Conservation (phyloP, 2,329 filamentous ascomycete genomes). For the Apiospora pterosperma region DNA sequence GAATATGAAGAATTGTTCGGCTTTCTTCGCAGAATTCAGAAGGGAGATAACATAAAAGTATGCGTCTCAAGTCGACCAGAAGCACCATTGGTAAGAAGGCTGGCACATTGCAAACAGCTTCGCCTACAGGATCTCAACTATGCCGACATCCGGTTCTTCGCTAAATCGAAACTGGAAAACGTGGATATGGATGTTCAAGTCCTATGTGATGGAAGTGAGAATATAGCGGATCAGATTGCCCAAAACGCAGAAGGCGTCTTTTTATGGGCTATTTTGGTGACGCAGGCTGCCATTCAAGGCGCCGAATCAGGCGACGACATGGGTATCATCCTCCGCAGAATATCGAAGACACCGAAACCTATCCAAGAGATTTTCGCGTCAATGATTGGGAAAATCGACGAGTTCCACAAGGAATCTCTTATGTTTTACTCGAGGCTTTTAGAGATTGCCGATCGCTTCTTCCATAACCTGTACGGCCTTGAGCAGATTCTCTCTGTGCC, state of each 20-base stretch:
- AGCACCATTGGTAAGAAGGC: neutral
- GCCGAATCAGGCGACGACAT: neutral
- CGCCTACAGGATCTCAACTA: neutral
- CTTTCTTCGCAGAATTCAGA: neutral
- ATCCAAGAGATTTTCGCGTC: neutral
- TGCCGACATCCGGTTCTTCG: neutral
- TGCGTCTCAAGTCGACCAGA: neutral
- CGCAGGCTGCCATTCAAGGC: neutral
- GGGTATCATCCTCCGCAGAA: neutral
- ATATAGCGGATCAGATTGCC: neutral
- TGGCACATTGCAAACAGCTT: neutral
- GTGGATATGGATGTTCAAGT: neutral
- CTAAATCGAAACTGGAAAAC: neutral
- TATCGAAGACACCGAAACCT: neutral
- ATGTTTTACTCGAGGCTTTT: neutral
- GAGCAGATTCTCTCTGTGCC: neutral
- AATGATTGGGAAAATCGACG: neutral
- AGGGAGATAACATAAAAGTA: neutral
- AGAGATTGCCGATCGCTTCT: neutral
- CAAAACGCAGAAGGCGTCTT: neutral
- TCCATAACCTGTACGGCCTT: neutral
- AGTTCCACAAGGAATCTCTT: neutral
- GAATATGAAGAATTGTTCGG: neutral
- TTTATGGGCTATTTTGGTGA: neutral
- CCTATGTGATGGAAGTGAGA: neutral